Conservation (phyloP, 2,329 filamentous ascomycete species). For the Colletotrichum higginsianum region DNA sequence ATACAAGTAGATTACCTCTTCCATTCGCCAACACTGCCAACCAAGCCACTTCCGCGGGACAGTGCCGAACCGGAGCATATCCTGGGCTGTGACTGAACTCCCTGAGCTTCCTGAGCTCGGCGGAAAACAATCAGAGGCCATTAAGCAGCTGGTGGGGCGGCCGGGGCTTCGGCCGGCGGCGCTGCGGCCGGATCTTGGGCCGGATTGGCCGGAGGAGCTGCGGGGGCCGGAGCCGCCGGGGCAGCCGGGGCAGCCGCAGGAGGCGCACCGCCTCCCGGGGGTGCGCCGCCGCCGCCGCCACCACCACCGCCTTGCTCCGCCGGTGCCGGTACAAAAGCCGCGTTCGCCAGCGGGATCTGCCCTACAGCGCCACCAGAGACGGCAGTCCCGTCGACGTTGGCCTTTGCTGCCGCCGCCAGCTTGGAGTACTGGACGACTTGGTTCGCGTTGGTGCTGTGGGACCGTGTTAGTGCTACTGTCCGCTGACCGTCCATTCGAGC, state of each 20-base stretch:
- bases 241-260: slow-evolving; percentile 13
- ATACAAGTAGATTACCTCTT: slow-evolving; percentile 23
- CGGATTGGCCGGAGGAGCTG: slow-evolving; percentile 9
- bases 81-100: background rate
- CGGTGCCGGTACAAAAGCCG: slow-evolving; percentile 48
- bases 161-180: slow-evolving; percentile 7
- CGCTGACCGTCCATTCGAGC: no score
- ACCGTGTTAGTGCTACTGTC: slow-evolving; percentile 29
- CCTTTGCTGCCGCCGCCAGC: slow-evolving; percentile 42
- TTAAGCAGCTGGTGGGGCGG: background rate
- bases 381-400: slow-evolving; percentile 48
- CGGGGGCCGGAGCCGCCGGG: background rate
- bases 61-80: background rate
- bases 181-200: slow-evolving; percentile 4
- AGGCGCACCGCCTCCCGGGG: slow-evolving; percentile 3
- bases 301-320: slow-evolving; percentile 36
- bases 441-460: slow-evolving; percentile 45
- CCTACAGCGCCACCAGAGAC: slow-evolving; percentile 49
- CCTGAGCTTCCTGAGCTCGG: slow-evolving; percentile 13
- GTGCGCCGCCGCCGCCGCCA: background rate
- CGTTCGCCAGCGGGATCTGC: slow-evolving; percentile 48
- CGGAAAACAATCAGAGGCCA: background rate
- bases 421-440: slow-evolving; percentile 51
- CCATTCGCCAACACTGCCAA: background rate
- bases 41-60: no score